Percentiles rank a stretch among this genome's conserved stretches.
Conservation (phyloP, 441 rosid species). For the Erysimum pusillum region DNA sequence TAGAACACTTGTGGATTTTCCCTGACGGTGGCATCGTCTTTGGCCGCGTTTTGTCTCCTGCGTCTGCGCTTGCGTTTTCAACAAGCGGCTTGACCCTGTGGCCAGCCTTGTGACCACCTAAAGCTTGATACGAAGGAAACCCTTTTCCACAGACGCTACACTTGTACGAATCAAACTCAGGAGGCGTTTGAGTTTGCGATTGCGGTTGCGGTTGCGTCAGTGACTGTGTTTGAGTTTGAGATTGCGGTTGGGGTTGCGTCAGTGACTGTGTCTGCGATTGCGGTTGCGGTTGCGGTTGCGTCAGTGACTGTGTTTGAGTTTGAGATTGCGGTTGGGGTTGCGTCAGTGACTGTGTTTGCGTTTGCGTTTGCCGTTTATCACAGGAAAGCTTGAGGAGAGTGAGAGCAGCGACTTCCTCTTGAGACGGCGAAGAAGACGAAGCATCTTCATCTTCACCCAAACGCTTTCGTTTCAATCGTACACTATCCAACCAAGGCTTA, state of each 20-base stretch:
- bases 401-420: slow-evolving; percentile 66
- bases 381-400: slow-evolving; percentile 72
- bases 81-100: slow-evolving; percentile 56
- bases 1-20: slow-evolving; percentile 66
- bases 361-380: slow-evolving; percentile 30
- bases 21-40: slow-evolving; percentile 40
- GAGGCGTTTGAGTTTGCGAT: slow-evolving; percentile 31
- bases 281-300: background rate
- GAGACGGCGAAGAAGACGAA: slow-evolving; percentile 31
- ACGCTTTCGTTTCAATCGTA: background rate
- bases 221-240: background rate
- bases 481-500: slow-evolving; percentile 16
- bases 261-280: background rate
- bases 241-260: background rate
- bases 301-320: no score
- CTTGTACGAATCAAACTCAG: slow-evolving; percentile 50
- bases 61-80: slow-evolving; percentile 45
- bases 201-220: background rate
- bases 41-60: slow-evolving; percentile 11
- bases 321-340: slow-evolving; percentile 2
- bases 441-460: background rate
- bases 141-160: slow-evolving; percentile 83
- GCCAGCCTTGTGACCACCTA: slow-evolving; percentile 98
- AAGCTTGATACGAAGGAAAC: slow-evolving; percentile 84
- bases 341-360: background rate